These are phyloP conservation scores for Colletotrichum cereale DNA, from an alignment of 2,329 filamentous ascomycete species.

Conservation along the genomic window DNA sequence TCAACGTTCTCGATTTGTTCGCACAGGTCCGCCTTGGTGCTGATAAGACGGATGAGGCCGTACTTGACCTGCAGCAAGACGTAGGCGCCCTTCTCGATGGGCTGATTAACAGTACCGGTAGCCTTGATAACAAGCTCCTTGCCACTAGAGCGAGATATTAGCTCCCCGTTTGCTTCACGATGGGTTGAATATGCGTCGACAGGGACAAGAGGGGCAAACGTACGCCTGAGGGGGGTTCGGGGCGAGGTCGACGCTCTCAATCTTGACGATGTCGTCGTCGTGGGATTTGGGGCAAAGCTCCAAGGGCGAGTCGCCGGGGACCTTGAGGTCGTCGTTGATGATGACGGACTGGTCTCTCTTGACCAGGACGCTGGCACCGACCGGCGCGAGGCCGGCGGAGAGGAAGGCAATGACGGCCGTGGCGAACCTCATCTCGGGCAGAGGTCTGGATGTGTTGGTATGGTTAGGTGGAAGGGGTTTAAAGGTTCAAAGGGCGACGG, in stretches of 20 bases:
- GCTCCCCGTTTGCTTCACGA: conserved; percentile 34
- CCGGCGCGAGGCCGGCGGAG: conserved; percentile 59
- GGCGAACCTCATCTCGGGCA: conserved; percentile 56
- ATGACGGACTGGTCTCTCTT: conserved; percentile 62
- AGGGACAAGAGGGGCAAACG: conserved; percentile 51
- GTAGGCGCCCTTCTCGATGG: conserved; percentile 82
- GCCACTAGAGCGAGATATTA: conserved; percentile 68
- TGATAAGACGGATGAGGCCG: conserved; percentile 90
- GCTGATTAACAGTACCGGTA: conserved; percentile 77
- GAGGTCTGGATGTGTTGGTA: conserved; percentile 1
- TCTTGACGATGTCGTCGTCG: conserved; percentile 76
- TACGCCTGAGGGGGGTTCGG: conserved; percentile 93
- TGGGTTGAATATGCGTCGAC: not conserved
- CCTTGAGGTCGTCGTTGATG: conserved; percentile 68
- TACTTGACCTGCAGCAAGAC: conserved; percentile 92
- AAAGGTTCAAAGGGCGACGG: not conserved
- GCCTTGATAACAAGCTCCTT: conserved; percentile 83
- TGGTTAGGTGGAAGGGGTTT: not conserved
- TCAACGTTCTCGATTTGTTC: conserved; percentile 91
- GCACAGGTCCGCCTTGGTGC: conserved; percentile 85
- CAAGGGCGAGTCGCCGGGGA: conserved; percentile 89
- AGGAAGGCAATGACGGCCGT: conserved; percentile 59
- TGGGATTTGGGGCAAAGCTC: conserved; percentile 79
- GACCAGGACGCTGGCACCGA: conserved; percentile 60
- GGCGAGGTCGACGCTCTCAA: conserved; percentile 82